Evolutionary conservation across 441 rosid genomes (phyloP), one percentile per base, ranked within the genome.

Genomic region (Capsella rubella): DNA sequence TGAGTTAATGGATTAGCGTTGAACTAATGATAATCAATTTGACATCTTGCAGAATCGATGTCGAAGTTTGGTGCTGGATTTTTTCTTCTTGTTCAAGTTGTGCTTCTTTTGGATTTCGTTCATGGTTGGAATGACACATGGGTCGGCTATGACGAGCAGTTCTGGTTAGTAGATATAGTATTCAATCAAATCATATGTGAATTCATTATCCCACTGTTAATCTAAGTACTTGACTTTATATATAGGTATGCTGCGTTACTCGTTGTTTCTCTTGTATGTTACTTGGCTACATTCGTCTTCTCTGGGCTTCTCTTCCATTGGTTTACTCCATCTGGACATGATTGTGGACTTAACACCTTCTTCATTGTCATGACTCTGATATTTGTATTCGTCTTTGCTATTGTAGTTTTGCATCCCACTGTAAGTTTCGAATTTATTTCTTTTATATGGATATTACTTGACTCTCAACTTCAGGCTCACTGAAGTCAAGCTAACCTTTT

Each of bases 121-220:
- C 97, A 87, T 74, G 92, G 97, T 59, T 92, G 99, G 99, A 94
- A 94, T 87, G 97, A 94, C 81, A 90, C 87, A 59, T 94, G 97
- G 97, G 97, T 90, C 76, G 92, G 91, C 81, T 94, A 90, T 51
- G 89, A 87, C 21, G 97, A 94, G 81, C 92, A 88, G 83, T 94
- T 94, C 83, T 94, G 99, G 99, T 94, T 74, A 87, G 97, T 85
- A 14, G 47, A 13, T 29, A 60, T 57, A 21, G 25, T 21, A 8
- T 40, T 1, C 34, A 40, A 15, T 52, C 37, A 5, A 51, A 25
- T 66, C 27, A 8, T 47, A 28, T 66, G 8, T 34, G 39, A 34
- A 37, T 45, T 72, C 2, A 14, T 69, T 14, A 49, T 39, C 43
- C 18, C 27, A 43, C 47, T 59, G 45, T 13, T 53, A 45, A 45